Conservation (phyloP, 2,329 filamentous ascomycete genomes). For the Sphaerulina vaccinii region DNA sequence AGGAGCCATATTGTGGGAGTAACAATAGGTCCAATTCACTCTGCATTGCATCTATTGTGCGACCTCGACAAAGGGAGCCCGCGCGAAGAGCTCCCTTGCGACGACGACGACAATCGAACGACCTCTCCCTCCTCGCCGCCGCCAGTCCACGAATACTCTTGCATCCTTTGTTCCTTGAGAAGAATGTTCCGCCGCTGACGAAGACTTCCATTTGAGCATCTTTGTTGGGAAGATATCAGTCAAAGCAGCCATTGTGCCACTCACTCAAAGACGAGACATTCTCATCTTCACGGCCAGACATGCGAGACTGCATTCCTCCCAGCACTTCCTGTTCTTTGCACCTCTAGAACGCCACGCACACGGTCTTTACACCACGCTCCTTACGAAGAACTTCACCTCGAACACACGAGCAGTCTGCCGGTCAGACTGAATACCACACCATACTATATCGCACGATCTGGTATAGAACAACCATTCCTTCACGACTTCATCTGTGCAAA, state of each 20-base stretch:
- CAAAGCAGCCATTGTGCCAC: slow-evolving; percentile 12
- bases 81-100: slow-evolving; percentile 1
- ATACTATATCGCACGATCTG: not conserved
- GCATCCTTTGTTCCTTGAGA: not conserved
- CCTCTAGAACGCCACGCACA: slow-evolving; percentile 15
- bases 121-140: not conserved
- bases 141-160: not conserved
- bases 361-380: slow-evolving; percentile 13
- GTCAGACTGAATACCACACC: slow-evolving; percentile 15
- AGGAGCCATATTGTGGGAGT: not conserved
- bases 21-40: too few species aligned
- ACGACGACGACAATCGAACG: not conserved
- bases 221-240: not conserved
- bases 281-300: slow-evolving; percentile 6
- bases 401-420: slow-evolving; percentile 20
- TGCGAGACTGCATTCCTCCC: slow-evolving; percentile 20
- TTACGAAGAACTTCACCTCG: slow-evolving; percentile 3
- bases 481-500: slow-evolving; percentile 2
- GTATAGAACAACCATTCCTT: slow-evolving; percentile 2
- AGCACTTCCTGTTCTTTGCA: slow-evolving; percentile 10
- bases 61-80: not conserved
- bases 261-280: not conserved
- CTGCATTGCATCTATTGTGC: not conserved
- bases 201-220: not conserved
- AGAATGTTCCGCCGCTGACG: not conserved